Evolutionary conservation across 148 eudicot species (phyloP).

Genomic region (Persicaria maculosa): DNA sequence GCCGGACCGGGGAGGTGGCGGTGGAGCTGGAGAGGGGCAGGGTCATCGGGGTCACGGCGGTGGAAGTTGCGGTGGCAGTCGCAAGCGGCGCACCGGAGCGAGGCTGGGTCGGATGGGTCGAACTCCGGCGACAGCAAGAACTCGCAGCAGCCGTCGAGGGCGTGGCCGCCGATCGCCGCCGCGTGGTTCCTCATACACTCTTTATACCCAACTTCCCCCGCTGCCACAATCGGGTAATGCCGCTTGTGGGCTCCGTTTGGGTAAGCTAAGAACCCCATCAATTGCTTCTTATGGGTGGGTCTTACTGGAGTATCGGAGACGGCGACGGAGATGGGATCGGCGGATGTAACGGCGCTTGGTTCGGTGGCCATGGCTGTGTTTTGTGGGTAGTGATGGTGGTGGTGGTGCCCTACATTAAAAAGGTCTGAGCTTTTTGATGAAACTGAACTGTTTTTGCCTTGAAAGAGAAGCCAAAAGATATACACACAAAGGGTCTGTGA

Average conservation of each 20-base stretch:
- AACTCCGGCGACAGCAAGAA: constrained; percentile 20
- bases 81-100: constrained; percentile 34
- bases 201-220: constrained; percentile 17
- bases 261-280: constrained; percentile 11
- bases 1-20: neutral
- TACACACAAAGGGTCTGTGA: too few species aligned
- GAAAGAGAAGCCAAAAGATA: neutral
- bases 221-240: neutral
- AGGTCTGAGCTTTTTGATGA: neutral
- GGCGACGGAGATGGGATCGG: neutral
- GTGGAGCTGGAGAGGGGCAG: constrained; percentile 13
- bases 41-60: constrained; percentile 27
- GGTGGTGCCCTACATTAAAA: neutral
- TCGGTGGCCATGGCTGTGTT: neutral
- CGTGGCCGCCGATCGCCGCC: constrained; percentile 47
- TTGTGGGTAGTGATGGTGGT: neutral
- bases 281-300: neutral
- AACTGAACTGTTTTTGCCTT: neutral
- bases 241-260: constrained; percentile 11
- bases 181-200: constrained; percentile 53
- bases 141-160: constrained; percentile 51
- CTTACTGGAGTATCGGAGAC: neutral
- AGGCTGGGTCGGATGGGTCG: constrained; percentile 11
- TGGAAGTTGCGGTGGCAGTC: constrained; percentile 55
- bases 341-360: neutral